Evolutionary conservation across 495 filamentous ascomycete species (phyloP), one percentile per base, ranked within the genome.

Genomic region (Penicillium fimorum): DNA sequence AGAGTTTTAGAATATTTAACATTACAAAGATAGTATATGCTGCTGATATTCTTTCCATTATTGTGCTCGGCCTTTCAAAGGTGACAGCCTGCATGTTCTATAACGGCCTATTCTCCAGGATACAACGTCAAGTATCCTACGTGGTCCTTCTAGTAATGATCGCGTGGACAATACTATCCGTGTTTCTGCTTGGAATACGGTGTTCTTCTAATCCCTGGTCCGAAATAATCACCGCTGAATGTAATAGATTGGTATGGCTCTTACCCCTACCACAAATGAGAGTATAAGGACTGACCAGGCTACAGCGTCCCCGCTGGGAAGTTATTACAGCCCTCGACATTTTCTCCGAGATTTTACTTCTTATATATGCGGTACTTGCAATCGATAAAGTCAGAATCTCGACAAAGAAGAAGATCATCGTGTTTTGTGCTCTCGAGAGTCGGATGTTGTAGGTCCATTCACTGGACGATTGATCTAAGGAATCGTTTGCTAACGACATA

Each of bases 241-340:
- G 66, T 27, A 48, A 54, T 15, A 38, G 32, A 55, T 2, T 68
- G 60, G 66, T 38, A 46, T 11, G 59, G 7, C 30, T 10, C n/a
- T n/a, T 32, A 9, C 30, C 30, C 8, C 30, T 32, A 32, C 9
- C 6, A 53, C 7, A 25, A 25, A 25, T 25, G 5, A 25, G 9
- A 12, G 11, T 29, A 30, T n/a, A 32, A 35, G 25, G 3, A 13
- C 30, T 32, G 30, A 32, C 30, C 3, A 10, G 25, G n/a, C 0
- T 24, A 45, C 7, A 70, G 68, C 54, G 66, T 20, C 49, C 61
- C 10, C 67, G 60, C 18, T 72, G 69, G 69, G 51, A 63, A 47
- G 57, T 58, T 1, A 58, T 68, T 30, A 65, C 60, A 15, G 60
- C 58, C 1, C 25, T 68, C 4, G 69, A 72, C 25, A 62, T 70